Evolutionary conservation across 2,329 filamentous ascomycete species (phyloP).

Genomic region (Diaporthe vaccinii): DNA sequence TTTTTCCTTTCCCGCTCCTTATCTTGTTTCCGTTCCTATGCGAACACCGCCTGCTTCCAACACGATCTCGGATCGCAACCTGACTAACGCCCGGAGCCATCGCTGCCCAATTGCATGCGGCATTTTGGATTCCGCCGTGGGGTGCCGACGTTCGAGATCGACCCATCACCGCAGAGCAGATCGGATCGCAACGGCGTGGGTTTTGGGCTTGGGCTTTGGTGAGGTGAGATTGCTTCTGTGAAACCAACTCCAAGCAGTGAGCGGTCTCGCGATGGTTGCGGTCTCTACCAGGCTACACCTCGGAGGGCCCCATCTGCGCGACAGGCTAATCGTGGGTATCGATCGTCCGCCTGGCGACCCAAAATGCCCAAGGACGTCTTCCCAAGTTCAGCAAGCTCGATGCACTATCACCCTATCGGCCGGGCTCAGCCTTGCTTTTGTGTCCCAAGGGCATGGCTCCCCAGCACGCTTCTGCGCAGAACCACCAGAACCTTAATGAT

Average conservation of each 20-base stretch:
- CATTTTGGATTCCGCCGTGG: background rate
- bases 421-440: conserved; percentile 38
- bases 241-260: background rate
- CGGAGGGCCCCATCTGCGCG: background rate
- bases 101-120: conserved; percentile 15
- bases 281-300: conserved; percentile 24
- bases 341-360: conserved; percentile 26
- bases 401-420: conserved; percentile 36
- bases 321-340: background rate
- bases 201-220: background rate
- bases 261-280: conserved; percentile 3
- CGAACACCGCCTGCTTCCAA: background rate
- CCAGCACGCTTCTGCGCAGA: background rate
- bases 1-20: background rate
- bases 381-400: conserved; percentile 29
- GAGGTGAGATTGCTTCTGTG: conserved; percentile 14
- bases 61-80: background rate
- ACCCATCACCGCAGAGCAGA: background rate
- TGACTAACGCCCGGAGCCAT: background rate
- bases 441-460: conserved; percentile 24
- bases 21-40: background rate
- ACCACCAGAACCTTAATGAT: background rate
- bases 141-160: background rate
- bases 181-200: background rate
- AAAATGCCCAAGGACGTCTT: conserved; percentile 4